Percentiles rank a stretch among this genome's conserved stretches.
Evolutionary conservation across 148 eudicot species (phyloP).

Genomic region (Gaultheria prostrata): DNA sequence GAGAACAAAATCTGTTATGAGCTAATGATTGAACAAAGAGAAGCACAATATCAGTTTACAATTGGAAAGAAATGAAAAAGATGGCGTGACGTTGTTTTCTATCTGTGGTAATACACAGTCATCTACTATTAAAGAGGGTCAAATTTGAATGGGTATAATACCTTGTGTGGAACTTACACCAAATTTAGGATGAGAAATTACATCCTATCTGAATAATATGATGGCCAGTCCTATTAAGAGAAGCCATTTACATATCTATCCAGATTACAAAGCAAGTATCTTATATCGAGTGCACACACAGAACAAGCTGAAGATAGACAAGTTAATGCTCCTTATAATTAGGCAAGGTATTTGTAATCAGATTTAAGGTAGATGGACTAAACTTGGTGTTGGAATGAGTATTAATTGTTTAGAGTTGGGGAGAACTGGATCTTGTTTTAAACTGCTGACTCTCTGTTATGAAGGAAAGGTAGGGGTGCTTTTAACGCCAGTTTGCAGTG

Average conservation of each 20-base stretch:
- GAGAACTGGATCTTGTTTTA: no score
- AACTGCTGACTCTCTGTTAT: no score
- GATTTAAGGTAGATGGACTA: no score
- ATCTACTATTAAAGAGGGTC: neutral
- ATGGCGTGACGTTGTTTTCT: neutral
- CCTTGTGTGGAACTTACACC: neutral
- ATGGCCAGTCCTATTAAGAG: neutral
- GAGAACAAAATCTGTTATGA: neutral
- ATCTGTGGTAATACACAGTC: neutral
- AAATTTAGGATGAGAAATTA: neutral
- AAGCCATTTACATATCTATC: no score
- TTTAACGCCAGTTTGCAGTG: no score
- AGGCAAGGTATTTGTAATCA: neutral
- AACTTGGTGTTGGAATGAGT: no score
- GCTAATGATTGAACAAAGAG: neutral
- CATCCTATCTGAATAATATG: neutral
- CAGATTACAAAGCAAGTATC: neutral
- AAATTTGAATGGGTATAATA: neutral
- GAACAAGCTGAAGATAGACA: no score
- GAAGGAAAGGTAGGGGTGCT: no score
- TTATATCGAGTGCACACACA: no score
- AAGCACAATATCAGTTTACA: neutral
- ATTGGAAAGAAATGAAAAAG: neutral
- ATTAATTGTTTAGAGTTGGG: no score
- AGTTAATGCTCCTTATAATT: neutral